Evolutionary conservation across 495 filamentous ascomycete genomes (phyloP).

Genomic region (Trichoderma reesei): DNA sequence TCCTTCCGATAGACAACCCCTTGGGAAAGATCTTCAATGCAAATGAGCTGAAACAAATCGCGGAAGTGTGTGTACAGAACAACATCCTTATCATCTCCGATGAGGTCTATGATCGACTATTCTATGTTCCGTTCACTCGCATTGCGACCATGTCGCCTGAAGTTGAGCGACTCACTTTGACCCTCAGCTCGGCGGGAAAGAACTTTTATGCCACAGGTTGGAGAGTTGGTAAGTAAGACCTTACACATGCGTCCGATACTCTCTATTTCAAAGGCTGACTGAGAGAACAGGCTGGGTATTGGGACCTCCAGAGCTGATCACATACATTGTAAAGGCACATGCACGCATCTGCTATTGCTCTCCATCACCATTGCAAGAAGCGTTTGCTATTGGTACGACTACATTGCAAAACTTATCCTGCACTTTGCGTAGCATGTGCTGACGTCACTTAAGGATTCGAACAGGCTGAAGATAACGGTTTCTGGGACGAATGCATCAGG

Average conservation of each 20-base stretch:
- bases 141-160: slow-evolving; percentile 83
- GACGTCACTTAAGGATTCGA: slow-evolving; percentile 80
- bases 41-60: slow-evolving; percentile 72
- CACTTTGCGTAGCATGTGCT: not conserved
- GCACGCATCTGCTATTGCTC: slow-evolving; percentile 93
- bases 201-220: slow-evolving; percentile 97
- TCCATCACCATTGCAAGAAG: slow-evolving; percentile 89
- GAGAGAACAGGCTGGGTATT: slow-evolving; percentile 61
- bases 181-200: slow-evolving; percentile 91
- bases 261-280: not conserved
- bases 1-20: slow-evolving; percentile 62
- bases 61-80: slow-evolving; percentile 81
- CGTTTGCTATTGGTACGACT: slow-evolving; percentile 66
- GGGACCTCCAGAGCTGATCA: slow-evolving; percentile 77
- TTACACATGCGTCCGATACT: not conserved
- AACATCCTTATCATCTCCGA: slow-evolving; percentile 94
- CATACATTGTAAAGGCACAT: slow-evolving; percentile 84
- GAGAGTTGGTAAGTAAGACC: slow-evolving; percentile 63
- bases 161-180: slow-evolving; percentile 76
- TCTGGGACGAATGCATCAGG: slow-evolving; percentile 72
- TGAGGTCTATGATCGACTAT: slow-evolving; percentile 92
- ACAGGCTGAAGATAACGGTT: slow-evolving; percentile 70
- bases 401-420: not conserved
- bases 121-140: slow-evolving; percentile 87
- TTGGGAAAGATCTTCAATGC: slow-evolving; percentile 88